A percentile compares a stretch with the other conserved stretches of the same genome.
These are phyloP conservation scores for Xylaria sp. DNA, from an alignment of 2,329 filamentous ascomycete species.

Conservation along the genomic window DNA sequence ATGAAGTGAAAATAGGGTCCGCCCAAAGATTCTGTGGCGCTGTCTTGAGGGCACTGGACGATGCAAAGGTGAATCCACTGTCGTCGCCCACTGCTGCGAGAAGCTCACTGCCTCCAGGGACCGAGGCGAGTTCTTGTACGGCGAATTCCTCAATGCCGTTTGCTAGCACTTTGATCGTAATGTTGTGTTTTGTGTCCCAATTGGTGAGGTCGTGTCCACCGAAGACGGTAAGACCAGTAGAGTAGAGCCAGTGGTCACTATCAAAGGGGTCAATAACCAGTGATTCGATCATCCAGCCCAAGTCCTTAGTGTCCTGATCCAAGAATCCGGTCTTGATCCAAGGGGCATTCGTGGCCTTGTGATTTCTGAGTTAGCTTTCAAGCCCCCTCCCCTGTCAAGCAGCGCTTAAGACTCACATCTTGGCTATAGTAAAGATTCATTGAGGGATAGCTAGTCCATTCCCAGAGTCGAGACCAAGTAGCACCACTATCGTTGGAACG, in stretches of 20 bases:
- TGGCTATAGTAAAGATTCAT: slow-evolving; percentile 60
- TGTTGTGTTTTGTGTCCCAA: slow-evolving; percentile 61
- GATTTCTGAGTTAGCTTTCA: slow-evolving; percentile 13
- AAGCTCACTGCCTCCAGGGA: slow-evolving; percentile 62
- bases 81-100: slow-evolving; percentile 64
- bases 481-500: slow-evolving; percentile 65
- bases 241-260: slow-evolving; percentile 70
- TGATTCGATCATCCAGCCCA: slow-evolving; percentile 72
- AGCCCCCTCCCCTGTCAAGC: neutral
- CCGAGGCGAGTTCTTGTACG: slow-evolving; percentile 61
- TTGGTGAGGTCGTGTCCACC: slow-evolving; percentile 66
- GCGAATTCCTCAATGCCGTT: slow-evolving; percentile 67
- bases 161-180: slow-evolving; percentile 63
- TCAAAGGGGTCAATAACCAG: slow-evolving; percentile 68
- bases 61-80: slow-evolving; percentile 62
- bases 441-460: slow-evolving; percentile 59
- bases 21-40: slow-evolving; percentile 60
- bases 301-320: slow-evolving; percentile 58
- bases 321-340: slow-evolving; percentile 65
- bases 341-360: slow-evolving; percentile 58
- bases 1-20: slow-evolving; percentile 59
- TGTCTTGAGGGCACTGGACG: slow-evolving; percentile 52
- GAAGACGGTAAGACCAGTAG: slow-evolving; percentile 67
- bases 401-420: slow-evolving; percentile 46
- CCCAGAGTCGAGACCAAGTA: slow-evolving; percentile 66